Percentiles rank a stretch among this genome's conserved stretches.
phyloP scores from a whole-genome alignment of 2,329 filamentous ascomycete genomes.

The Hypoxylon sp. region DNA sequence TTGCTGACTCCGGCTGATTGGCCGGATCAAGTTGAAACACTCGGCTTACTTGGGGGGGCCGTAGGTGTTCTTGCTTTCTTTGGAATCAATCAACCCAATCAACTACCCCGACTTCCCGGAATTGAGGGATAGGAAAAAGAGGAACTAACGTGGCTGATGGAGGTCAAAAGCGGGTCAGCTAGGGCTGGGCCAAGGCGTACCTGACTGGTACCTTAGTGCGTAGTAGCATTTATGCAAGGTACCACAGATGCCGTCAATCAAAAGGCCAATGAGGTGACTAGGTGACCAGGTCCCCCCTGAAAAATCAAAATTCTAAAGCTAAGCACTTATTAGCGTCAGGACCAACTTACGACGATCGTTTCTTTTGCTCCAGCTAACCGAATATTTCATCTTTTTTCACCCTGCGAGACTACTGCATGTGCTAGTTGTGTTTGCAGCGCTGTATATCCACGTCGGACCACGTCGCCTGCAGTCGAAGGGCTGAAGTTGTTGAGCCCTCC shows the following conservation, averaged over 20 bases:
- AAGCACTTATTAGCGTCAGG: constrained; percentile 33
- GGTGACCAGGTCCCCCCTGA: constrained; percentile 6
- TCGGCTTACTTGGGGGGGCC: constrained; percentile 27
- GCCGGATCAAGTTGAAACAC: constrained; percentile 41
- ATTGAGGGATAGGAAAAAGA: constrained; percentile 4
- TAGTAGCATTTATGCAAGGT: constrained; percentile 41
- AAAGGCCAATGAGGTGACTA: constrained; percentile 35
- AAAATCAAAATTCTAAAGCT: constrained; percentile 25
- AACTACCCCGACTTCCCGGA: constrained; percentile 13
- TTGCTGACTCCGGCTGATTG: constrained; percentile 30
- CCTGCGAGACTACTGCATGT: constrained; percentile 11
- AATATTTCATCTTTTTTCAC: constrained; percentile 15
- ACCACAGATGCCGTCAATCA: constrained; percentile 35
- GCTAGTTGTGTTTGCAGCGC: constrained; percentile 13
- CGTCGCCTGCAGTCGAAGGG: constrained; percentile 34
- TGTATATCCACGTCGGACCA: constrained; percentile 23
- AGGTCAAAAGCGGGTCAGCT: constrained; percentile 39
- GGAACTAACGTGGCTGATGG: constrained; percentile 41
- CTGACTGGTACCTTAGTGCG: constrained; percentile 32
- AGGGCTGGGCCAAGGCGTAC: constrained; percentile 35
- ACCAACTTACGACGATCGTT: constrained; percentile 30
- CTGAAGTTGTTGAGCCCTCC: constrained; percentile 24
- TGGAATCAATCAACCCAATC: constrained; percentile 34
- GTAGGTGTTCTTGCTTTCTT: constrained; percentile 24
- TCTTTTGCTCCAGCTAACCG: constrained; percentile 9